Percentiles rank a stretch among this genome's conserved stretches.
Conservation (phyloP, 768 basidiomycete species). For the Hortiboletus campestris region DNA sequence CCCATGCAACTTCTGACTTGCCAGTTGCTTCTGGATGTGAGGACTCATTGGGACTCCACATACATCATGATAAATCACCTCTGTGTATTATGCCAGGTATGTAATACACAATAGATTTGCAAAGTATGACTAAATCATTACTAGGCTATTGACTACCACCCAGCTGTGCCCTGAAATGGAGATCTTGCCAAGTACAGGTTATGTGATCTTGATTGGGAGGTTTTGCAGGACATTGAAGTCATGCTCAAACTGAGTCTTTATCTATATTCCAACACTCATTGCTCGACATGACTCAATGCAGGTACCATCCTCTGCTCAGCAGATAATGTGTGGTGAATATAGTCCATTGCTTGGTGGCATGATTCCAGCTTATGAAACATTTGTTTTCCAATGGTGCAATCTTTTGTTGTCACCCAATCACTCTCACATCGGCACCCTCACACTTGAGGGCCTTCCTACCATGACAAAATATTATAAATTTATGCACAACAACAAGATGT, state of each 20-base stretch:
- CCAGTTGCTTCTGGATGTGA: neutral
- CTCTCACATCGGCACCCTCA: neutral
- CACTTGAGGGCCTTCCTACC: neutral
- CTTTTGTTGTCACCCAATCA: neutral
- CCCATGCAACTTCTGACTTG: too few relatives aligned
- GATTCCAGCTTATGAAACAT: neutral
- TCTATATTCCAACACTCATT: neutral
- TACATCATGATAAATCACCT: neutral
- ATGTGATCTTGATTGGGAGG: neutral
- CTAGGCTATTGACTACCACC: neutral
- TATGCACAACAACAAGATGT: neutral
- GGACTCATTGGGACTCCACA: neutral
- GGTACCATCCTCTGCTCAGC: neutral
- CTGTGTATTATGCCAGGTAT: neutral
- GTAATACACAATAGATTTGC: too few relatives aligned
- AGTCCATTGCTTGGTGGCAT: neutral
- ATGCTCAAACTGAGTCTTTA: too few relatives aligned
- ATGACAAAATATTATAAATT: neutral
- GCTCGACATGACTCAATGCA: too few relatives aligned
- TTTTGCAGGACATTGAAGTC: neutral
- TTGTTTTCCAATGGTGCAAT: neutral
- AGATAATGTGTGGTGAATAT: neutral
- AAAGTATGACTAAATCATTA: too few relatives aligned
- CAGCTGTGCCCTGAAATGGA: neutral
- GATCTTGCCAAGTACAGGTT: neutral